phyloP scores from a whole-genome alignment of 176 grass and related monocot genomes.

The Oryza officinalis region DNA sequence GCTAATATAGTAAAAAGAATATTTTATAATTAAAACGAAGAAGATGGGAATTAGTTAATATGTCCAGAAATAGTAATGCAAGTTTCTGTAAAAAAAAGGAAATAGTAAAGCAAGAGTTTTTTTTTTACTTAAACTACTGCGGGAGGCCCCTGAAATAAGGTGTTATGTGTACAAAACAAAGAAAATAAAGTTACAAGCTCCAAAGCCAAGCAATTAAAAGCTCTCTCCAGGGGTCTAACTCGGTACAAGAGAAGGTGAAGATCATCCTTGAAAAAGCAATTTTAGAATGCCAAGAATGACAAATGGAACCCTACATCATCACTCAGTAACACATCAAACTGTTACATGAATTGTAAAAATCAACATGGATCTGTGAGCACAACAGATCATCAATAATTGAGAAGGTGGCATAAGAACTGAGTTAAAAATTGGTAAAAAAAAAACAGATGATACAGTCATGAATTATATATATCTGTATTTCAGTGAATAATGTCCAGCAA shows the following conservation, averaged over 20 bases:
- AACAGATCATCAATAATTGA: constrained; percentile 8
- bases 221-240: no score
- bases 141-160: no score
- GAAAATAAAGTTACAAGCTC: no score
- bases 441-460: not conserved
- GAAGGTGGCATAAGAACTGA: constrained; percentile 13
- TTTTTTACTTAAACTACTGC: no score
- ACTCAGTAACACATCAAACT: constrained; percentile 11
- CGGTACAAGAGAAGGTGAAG: no score
- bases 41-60: not conserved
- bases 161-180: no score
- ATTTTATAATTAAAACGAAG: not conserved
- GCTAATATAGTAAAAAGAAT: not conserved
- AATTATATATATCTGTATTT: constrained; percentile 10
- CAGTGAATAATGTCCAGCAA: constrained; percentile 33
- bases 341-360: not conserved
- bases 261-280: not conserved
- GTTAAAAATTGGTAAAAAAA: constrained; percentile 14
- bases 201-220: no score
- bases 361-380: constrained; percentile 13
- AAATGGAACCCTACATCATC: constrained; percentile 1
- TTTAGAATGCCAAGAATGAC: not conserved
- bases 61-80: constrained; percentile 18
- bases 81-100: no score
- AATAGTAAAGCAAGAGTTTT: no score